These are phyloP conservation scores for Scenedesmus sp. DNA, from an alignment of 163 green algal genomes.

Conservation along the genomic window DNA sequence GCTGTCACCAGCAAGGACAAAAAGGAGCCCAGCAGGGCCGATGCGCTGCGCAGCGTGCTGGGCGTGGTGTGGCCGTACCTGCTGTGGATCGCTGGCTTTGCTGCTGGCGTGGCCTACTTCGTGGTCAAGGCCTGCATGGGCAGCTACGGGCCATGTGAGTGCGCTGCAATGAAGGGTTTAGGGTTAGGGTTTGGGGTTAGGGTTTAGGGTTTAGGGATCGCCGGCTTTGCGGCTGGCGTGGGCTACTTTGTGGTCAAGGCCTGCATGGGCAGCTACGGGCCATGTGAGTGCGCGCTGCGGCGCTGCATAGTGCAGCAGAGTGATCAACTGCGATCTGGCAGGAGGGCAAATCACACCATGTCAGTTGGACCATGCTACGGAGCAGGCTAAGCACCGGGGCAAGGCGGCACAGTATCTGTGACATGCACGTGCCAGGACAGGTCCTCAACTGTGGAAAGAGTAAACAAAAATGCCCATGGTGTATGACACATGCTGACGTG, in stretches of 20 bases:
- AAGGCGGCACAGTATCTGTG: too few species aligned
- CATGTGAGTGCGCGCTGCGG: not conserved
- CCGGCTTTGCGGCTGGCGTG: constrained; percentile 23
- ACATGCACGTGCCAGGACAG: too few species aligned
- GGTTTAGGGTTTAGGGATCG: not conserved
- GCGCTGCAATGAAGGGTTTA: too few species aligned
- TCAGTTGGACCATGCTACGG: too few species aligned
- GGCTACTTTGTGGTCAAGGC: constrained; percentile 18
- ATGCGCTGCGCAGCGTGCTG: constrained; percentile 30
- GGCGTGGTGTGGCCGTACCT: constrained; percentile 37
- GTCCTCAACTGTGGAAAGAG: too few species aligned
- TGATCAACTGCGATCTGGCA: too few species aligned
- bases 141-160: not conserved
- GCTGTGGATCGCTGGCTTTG: constrained; percentile 26
- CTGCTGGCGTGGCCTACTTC: constrained; percentile 31
- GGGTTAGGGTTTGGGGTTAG: too few species aligned
- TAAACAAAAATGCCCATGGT: too few species aligned
- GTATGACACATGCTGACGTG: not conserved
- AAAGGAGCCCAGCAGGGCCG: not conserved
- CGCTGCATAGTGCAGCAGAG: too few species aligned
- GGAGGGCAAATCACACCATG: too few species aligned
- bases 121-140: not conserved
- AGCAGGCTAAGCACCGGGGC: too few species aligned
- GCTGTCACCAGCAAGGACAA: constrained; percentile 30
- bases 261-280: not conserved